Percentiles rank a stretch among this genome's conserved stretches.
Conservation (phyloP, 2,329 filamentous ascomycete genomes). For the Penicillium decumbens region DNA sequence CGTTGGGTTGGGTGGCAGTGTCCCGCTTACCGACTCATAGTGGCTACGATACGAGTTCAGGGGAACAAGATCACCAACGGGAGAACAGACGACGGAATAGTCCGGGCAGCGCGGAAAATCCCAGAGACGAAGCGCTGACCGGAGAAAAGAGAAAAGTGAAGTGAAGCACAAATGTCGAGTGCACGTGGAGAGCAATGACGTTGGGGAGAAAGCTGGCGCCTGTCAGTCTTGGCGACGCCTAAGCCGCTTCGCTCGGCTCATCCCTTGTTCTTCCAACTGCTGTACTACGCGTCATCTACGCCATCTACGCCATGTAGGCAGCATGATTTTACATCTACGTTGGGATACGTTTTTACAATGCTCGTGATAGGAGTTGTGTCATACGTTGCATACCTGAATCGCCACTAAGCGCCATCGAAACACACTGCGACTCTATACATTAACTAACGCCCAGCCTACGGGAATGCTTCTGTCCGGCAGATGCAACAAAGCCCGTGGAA, state of each 20-base stretch:
- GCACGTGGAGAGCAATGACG: slow-evolving; percentile 31
- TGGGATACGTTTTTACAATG: background rate
- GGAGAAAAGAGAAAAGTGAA: slow-evolving; percentile 4
- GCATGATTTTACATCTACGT: background rate
- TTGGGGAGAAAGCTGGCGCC: slow-evolving; percentile 35
- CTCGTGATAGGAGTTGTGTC: background rate
- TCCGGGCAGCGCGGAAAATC: slow-evolving; percentile 19
- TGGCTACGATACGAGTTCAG: slow-evolving; percentile 44
- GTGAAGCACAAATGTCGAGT: slow-evolving; percentile 8
- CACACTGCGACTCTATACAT: background rate
- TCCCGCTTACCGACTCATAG: slow-evolving; percentile 56
- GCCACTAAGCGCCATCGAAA: background rate
- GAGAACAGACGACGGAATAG: slow-evolving; percentile 20
- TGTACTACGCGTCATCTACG: background rate
- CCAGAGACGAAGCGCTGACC: slow-evolving; percentile 9
- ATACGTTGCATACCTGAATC: background rate
- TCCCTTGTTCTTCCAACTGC: slow-evolving; percentile 4
- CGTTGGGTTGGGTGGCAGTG: background rate
- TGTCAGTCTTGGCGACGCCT: slow-evolving; percentile 33
- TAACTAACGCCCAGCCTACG: background rate
- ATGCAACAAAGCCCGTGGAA: background rate
- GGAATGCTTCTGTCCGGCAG: slow-evolving; percentile 1
- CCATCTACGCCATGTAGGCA: background rate
- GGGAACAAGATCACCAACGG: slow-evolving; percentile 15
- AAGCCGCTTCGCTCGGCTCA: slow-evolving; percentile 20